A percentile compares a stretch with the other conserved stretches of the same genome.
phyloP scores from a whole-genome alignment of 306 rosid species.

The Cucurbita maxima region DNA sequence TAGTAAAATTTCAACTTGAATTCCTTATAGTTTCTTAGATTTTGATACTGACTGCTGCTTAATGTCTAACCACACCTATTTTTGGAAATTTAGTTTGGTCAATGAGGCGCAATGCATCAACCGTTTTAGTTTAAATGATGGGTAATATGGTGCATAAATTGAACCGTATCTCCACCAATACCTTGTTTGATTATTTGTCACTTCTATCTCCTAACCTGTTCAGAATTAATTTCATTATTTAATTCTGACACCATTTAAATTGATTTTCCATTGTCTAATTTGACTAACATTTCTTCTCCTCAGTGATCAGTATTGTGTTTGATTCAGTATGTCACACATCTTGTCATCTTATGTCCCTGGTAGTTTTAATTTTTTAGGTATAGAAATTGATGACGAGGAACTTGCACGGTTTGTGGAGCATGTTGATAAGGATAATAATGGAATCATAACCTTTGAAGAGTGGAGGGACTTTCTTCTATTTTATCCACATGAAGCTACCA shows the following conservation, averaged over 20 bases:
- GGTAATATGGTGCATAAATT: not conserved
- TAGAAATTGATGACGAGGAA: constrained; percentile 85
- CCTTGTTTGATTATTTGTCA: not conserved
- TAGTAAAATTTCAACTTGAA: not conserved
- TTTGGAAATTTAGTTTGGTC: not conserved
- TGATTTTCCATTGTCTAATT: not conserved
- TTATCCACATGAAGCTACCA: constrained; percentile 91
- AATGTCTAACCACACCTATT: not conserved
- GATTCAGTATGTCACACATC: not conserved
- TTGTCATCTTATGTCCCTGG: constrained; percentile 45
- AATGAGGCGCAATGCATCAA: not conserved
- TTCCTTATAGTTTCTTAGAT: not conserved
- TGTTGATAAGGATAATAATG: constrained; percentile 91
- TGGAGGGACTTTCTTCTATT: constrained; percentile 96
- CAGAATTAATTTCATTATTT: not conserved
- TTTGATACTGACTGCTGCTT: not conserved
- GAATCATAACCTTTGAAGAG: constrained; percentile 87
- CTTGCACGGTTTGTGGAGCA: constrained; percentile 91
- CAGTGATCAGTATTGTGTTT: not conserved
- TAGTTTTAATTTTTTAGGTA: constrained; percentile 57
- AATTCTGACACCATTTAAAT: not conserved
- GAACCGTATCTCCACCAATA: not conserved
- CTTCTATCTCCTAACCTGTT: not conserved
- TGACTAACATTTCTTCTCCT: not conserved
- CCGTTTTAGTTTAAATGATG: not conserved